Evolutionary conservation across 1,284 basidiomycete species (phyloP).

Genomic region (Apiotrichum akiyoshidainum): DNA sequence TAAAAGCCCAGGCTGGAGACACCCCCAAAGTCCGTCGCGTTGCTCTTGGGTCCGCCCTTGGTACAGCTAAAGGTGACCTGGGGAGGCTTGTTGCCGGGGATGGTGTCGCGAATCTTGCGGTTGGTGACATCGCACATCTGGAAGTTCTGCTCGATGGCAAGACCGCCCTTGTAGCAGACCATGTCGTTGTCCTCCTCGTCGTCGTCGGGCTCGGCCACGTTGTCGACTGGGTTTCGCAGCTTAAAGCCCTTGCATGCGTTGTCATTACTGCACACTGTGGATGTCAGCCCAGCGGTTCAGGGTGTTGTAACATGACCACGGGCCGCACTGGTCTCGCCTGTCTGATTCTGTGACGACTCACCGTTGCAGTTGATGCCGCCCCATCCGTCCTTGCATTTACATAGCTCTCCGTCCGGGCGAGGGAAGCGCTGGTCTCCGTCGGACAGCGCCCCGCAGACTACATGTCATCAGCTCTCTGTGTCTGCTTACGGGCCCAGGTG

Average conservation of each 20-base stretch:
- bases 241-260: conserved; percentile 73
- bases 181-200: conserved; percentile 62
- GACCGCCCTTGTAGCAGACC: conserved; percentile 89
- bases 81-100: conserved; percentile 74
- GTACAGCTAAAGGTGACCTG: conserved; percentile 92
- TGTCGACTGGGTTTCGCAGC: conserved; percentile 51
- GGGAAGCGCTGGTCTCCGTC: conserved; percentile 82
- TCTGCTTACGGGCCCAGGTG: neutral
- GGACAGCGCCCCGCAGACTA: conserved; percentile 87
- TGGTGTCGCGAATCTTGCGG: conserved; percentile 82
- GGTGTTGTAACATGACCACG: no score
- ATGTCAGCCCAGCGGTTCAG: neutral
- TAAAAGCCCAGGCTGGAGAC: conserved; percentile 3
- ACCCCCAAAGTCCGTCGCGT: conserved; percentile 8
- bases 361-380: conserved; percentile 94
- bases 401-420: conserved; percentile 69
- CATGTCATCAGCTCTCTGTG: neutral
- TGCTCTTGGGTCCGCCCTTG: conserved; percentile 33
- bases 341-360: conserved; percentile 46
- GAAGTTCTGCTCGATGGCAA: conserved; percentile 85
- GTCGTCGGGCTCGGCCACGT: conserved; percentile 37
- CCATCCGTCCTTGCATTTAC: conserved; percentile 92
- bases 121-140: conserved; percentile 98
- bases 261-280: conserved; percentile 76
- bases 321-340: no score